These are phyloP conservation scores for Pichia sp. DNA, from an alignment of 1,139 yeast genomes.

Conservation along the genomic window DNA sequence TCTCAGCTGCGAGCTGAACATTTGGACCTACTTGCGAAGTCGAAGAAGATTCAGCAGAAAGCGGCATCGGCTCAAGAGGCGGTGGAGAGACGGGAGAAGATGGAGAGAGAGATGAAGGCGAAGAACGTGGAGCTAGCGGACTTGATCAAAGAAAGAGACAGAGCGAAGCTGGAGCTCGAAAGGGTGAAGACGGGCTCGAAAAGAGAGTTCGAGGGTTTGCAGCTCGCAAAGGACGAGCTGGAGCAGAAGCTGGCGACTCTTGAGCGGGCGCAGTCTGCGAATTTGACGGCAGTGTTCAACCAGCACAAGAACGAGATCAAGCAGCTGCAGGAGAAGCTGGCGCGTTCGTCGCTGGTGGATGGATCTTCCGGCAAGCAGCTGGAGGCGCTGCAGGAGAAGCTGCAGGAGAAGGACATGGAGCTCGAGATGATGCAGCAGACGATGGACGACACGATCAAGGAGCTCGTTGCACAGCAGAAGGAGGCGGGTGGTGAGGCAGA, in stretches of 20 bases:
- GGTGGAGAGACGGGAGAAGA: constrained; percentile 73
- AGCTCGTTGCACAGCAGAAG: constrained; percentile 53
- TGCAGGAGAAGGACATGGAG: constrained; percentile 82
- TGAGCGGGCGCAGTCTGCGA: constrained; percentile 65
- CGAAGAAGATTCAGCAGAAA: constrained; percentile 83
- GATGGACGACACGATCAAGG: constrained; percentile 66
- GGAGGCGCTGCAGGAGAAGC: constrained; percentile 80
- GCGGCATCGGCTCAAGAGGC: constrained; percentile 94
- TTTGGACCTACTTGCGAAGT: constrained; percentile 69
- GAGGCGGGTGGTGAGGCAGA: constrained; percentile 55
- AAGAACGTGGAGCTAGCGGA: constrained; percentile 88
- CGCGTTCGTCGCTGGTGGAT: constrained; percentile 26
- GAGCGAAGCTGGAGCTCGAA: constrained; percentile 81
- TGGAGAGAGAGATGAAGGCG: constrained; percentile 79
- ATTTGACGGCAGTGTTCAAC: constrained; percentile 55
- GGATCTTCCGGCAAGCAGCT: constrained; percentile 49
- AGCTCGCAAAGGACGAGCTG: constrained; percentile 61
- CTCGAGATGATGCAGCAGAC: constrained; percentile 76
- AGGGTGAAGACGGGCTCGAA: constrained; percentile 63
- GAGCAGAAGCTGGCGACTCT: constrained; percentile 57
- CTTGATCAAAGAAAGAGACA: constrained; percentile 82
- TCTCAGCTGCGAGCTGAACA: constrained; percentile 93
- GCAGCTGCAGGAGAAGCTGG: constrained; percentile 39
- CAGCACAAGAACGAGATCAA: constrained; percentile 59
- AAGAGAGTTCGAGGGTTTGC: constrained; percentile 62